Evolutionary conservation across 345 rosid species (phyloP).

Genomic region (Cardamine resedifolia): DNA sequence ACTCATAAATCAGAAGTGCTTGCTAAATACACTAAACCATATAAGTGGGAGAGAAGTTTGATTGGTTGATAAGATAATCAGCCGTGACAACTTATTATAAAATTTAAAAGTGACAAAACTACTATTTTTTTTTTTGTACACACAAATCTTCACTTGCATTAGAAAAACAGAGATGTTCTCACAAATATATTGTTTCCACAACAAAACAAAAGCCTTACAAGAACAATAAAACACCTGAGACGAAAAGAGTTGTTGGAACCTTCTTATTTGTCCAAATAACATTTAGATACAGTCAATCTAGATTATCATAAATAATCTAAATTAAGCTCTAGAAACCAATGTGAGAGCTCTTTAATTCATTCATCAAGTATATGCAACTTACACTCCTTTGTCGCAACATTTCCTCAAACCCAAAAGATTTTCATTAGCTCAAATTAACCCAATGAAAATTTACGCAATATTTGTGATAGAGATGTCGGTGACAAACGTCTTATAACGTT

Average conservation of each 20-base stretch:
- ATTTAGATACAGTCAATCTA: conserved; percentile 23
- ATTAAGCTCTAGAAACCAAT: conserved; percentile 16
- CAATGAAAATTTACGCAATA: too few species aligned
- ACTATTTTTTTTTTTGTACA: neutral
- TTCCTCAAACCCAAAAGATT: conserved; percentile 19
- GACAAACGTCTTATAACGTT: too few species aligned
- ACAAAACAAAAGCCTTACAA: conserved; percentile 15
- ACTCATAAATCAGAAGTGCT: neutral
- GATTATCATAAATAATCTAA: conserved; percentile 28
- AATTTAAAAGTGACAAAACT: too few species aligned
- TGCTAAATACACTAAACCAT: neutral
- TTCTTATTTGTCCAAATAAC: conserved; percentile 14
- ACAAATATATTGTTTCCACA: neutral
- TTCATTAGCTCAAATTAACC: too few species aligned
- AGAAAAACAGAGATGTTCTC: neutral
- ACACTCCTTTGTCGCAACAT: conserved; percentile 18
- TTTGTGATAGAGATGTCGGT: too few species aligned
- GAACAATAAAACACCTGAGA: conserved; percentile 22
- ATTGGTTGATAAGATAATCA: neutral
- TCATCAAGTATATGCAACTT: conserved; percentile 19
- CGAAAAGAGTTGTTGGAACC: conserved; percentile 13
- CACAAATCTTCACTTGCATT: neutral
- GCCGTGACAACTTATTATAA: too few species aligned
- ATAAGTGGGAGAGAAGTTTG: neutral
- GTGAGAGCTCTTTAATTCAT: conserved; percentile 7